phyloP scores from a whole-genome alignment of 2,329 filamentous ascomycete genomes.

The Fusarium fracticaudum region DNA sequence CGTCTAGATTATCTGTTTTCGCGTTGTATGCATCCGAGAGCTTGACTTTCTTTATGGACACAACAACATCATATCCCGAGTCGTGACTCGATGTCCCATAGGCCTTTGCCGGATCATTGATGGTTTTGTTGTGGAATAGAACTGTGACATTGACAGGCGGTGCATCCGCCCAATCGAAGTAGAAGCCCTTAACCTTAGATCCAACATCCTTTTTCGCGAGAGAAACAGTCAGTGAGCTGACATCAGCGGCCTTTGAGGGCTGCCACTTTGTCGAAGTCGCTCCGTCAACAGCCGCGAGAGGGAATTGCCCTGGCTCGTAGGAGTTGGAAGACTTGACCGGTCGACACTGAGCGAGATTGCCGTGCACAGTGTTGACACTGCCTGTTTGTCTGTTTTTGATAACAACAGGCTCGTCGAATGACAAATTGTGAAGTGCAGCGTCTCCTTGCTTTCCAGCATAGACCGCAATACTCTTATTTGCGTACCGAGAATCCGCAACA shows the following conservation, averaged over 20 bases:
- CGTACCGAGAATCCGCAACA: background rate
- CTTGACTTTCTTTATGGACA: background rate
- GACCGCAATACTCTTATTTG: background rate
- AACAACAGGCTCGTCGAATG: background rate
- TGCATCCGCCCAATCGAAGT: background rate
- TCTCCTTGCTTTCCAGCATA: background rate
- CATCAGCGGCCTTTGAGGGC: background rate
- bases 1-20: background rate
- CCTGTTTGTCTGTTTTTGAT: background rate
- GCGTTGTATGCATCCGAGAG: background rate
- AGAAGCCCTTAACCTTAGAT: background rate
- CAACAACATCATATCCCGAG: background rate
- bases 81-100: fast-evolving
- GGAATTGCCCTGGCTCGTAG: background rate
- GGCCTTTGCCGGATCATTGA: background rate
- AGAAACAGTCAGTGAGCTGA: background rate
- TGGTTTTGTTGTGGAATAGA: background rate
- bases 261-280: slow-evolving; percentile 3
- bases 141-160: background rate
- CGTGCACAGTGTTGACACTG: background rate
- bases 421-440: background rate
- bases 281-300: background rate
- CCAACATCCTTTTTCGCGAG: background rate
- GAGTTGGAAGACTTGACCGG: background rate
- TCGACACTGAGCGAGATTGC: background rate